Conservation (phyloP, 176 grass and related monocot species). For the Stipa capillata region DNA sequence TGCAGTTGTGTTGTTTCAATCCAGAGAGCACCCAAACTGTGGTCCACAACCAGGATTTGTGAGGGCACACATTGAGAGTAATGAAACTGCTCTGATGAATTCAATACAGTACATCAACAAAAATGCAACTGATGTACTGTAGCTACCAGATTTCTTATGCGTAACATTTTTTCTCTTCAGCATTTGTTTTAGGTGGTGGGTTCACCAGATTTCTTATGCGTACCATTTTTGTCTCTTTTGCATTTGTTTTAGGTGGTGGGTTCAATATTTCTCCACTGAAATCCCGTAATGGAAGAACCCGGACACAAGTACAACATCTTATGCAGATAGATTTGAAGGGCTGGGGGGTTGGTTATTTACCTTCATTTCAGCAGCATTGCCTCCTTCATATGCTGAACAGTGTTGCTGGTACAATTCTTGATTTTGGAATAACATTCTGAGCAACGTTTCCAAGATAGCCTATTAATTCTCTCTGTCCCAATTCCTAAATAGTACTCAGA, state of each 20-base stretch:
- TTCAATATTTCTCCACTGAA: conserved; percentile 97
- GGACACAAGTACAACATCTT: conserved; percentile 93
- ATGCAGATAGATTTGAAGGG: conserved; percentile 99
- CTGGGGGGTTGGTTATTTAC: conserved; percentile 76
- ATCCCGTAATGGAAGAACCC: conserved; percentile 62
- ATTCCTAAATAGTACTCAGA: background rate
- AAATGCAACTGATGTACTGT: background rate
- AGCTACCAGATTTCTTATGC: background rate
- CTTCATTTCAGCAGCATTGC: conserved; percentile 93
- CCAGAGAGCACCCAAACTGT: conserved; percentile 95
- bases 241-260: conserved; percentile 32
- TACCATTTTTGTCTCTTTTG: too few species aligned
- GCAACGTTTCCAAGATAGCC: background rate
- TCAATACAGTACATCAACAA: background rate
- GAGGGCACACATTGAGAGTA: conserved; percentile 96
- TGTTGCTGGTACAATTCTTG: conserved; percentile 60
- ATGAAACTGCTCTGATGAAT: background rate
- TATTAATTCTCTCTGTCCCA: background rate
- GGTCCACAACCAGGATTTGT: conserved; percentile 93
- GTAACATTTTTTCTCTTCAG: background rate
- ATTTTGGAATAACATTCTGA: background rate
- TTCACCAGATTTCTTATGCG: too few species aligned
- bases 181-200: conserved; percentile 53
- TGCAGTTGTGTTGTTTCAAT: conserved; percentile 94
- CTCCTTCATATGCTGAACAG: conserved; percentile 96